Conservation (phyloP, 345 rosid species). For the Eucalyptus decipiens region DNA sequence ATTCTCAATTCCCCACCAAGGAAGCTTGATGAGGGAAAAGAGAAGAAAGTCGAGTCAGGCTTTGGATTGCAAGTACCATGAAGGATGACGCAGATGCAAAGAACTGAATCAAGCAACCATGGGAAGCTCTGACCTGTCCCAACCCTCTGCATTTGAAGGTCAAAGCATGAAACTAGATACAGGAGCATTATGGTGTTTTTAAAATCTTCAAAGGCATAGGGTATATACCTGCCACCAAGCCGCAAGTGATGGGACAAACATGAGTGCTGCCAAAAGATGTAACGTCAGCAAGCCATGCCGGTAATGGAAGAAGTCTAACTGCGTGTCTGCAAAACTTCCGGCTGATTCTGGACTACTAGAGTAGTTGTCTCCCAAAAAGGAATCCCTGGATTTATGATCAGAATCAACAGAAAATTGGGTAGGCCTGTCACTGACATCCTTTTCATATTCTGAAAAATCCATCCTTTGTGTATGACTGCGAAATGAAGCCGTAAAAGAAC, state of each 20-base stretch:
- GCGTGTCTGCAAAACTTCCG: constrained; percentile 62
- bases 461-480: constrained; percentile 38
- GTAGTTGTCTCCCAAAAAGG: constrained; percentile 21
- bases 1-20: constrained; percentile 32
- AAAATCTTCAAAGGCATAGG: neutral
- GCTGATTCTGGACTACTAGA: constrained; percentile 25
- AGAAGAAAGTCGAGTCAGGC: constrained; percentile 41
- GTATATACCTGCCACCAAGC: constrained; percentile 87
- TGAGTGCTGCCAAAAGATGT: constrained; percentile 68
- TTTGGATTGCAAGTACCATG: constrained; percentile 49
- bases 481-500: constrained; percentile 60
- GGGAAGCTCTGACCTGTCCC: constrained; percentile 73
- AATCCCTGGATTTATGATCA: constrained; percentile 14
- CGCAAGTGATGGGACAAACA: constrained; percentile 82
- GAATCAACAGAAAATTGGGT: constrained; percentile 19
- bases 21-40: constrained; percentile 32
- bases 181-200: neutral
- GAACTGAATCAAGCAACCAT: constrained; percentile 66
- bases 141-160: constrained; percentile 49
- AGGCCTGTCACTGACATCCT: constrained; percentile 16
- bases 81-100: constrained; percentile 58
- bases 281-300: constrained; percentile 70
- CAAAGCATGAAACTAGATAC: neutral
- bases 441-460: constrained; percentile 30
- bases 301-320: constrained; percentile 75